phyloP scores from a whole-genome alignment of 257 asterid species.

The Scutellaria galericulata region DNA sequence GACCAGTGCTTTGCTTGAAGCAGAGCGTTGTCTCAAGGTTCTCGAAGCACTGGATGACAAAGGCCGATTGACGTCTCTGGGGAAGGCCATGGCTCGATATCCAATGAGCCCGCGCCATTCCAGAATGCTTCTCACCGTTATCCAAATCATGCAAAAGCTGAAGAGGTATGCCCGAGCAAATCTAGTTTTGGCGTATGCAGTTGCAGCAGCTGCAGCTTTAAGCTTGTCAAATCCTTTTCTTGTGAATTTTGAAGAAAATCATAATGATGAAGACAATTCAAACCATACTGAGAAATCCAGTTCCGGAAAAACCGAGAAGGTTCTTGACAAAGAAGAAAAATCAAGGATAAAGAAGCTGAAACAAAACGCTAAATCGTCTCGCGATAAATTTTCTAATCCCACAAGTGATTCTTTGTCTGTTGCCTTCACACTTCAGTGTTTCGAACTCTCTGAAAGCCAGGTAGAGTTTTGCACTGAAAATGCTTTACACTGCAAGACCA shows the following conservation, averaged over 20 bases:
- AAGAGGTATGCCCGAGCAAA: slow-evolving; percentile 54
- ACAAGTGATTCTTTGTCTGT: slow-evolving; percentile 75
- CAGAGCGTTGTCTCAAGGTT: slow-evolving; percentile 82
- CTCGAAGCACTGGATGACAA: slow-evolving; percentile 86
- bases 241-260: slow-evolving; percentile 48
- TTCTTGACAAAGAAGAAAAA: slow-evolving; percentile 52
- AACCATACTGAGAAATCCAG: slow-evolving; percentile 38
- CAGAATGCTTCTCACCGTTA: slow-evolving; percentile 94
- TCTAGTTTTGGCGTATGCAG: slow-evolving; percentile 81
- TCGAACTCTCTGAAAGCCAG: slow-evolving; percentile 62
- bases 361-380: slow-evolving; percentile 60
- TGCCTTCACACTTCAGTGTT: slow-evolving; percentile 79
- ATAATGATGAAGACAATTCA: slow-evolving; percentile 40
- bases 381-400: slow-evolving; percentile 72
- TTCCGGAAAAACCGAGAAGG: slow-evolving; percentile 41
- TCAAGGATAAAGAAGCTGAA: slow-evolving; percentile 66
- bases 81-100: slow-evolving; percentile 93
- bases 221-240: slow-evolving; percentile 80
- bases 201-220: slow-evolving; percentile 88
- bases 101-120: slow-evolving; percentile 99
- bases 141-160: slow-evolving; percentile 62
- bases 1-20: slow-evolving; percentile 69
- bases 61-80: slow-evolving; percentile 76
- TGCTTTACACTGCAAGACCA: slow-evolving; percentile 72
- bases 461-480: slow-evolving; percentile 60